Evolutionary conservation across 805 yeast species (phyloP).

Genomic region (Candida easanensis): DNA sequence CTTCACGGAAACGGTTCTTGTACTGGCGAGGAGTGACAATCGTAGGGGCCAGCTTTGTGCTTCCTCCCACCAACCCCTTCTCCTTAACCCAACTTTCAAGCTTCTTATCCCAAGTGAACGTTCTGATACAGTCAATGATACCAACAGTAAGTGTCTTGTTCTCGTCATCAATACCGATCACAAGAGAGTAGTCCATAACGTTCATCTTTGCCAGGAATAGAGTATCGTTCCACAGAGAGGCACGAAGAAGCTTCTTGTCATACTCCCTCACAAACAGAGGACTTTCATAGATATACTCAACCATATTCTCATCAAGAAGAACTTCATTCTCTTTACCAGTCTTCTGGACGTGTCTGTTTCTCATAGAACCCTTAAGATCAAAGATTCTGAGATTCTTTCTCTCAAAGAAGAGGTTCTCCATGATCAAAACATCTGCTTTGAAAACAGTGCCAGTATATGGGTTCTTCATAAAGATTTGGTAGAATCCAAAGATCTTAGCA

Average conservation of each 20-base stretch:
- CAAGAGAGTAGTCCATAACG: slow-evolving; percentile 97
- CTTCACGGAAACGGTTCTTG: slow-evolving; percentile 90
- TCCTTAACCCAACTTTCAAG: slow-evolving; percentile 99
- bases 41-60: slow-evolving; percentile 84
- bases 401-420: slow-evolving; percentile 93
- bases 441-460: slow-evolving; percentile 71
- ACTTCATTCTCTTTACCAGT: slow-evolving; percentile 96
- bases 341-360: slow-evolving; percentile 94
- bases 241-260: slow-evolving; percentile 78
- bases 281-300: slow-evolving; percentile 93
- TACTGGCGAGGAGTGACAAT: slow-evolving; percentile 97
- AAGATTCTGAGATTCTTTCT: slow-evolving; percentile 80
- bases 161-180: slow-evolving; percentile 80
- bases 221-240: slow-evolving; percentile 94
- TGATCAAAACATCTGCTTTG: slow-evolving; percentile 86
- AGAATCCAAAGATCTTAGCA: slow-evolving; percentile 93
- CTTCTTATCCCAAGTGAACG: slow-evolving; percentile 98
- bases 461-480: slow-evolving; percentile 86
- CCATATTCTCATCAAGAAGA: slow-evolving; percentile 94
- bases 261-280: slow-evolving; percentile 93
- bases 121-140: slow-evolving; percentile 87
- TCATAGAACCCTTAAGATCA: slow-evolving; percentile 96
- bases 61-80: slow-evolving; percentile 81
- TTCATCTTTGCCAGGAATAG: slow-evolving; percentile 93
- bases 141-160: slow-evolving; percentile 81